phyloP scores from a whole-genome alignment of 2,329 filamentous ascomycete species.

The Microdochium bolleyi region DNA sequence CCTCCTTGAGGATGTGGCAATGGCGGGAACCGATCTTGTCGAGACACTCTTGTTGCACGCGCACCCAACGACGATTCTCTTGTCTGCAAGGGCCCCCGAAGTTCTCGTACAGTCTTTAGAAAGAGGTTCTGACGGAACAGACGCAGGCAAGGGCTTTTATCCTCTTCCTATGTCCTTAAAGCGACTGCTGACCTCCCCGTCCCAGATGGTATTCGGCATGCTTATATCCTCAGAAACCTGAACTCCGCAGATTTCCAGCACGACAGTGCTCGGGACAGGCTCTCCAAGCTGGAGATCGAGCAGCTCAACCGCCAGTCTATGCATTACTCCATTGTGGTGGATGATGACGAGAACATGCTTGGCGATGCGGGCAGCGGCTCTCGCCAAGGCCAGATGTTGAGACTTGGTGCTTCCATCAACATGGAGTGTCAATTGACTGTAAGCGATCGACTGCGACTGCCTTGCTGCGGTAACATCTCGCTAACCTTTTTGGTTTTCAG shows the following conservation, averaged over 20 bases:
- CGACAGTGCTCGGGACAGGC: constrained; percentile 56
- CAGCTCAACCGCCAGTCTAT: constrained; percentile 42
- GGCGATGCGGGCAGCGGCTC: constrained; percentile 37
- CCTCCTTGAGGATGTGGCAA: constrained; percentile 68
- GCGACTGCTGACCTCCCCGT: constrained; percentile 6
- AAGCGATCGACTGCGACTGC: constrained; percentile 10
- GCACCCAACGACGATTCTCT: constrained; percentile 47
- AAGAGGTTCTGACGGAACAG: constrained; percentile 20
- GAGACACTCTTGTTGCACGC: constrained; percentile 49
- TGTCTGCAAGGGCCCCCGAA: constrained; percentile 38
- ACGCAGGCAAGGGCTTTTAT: constrained; percentile 16
- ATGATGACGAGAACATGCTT: constrained; percentile 24
- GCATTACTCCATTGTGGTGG: constrained; percentile 51
- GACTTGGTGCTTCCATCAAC: constrained; percentile 63
- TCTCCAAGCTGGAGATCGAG: constrained; percentile 50
- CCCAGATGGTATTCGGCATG: constrained; percentile 26
- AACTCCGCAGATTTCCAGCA: constrained; percentile 67
- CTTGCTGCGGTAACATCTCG: neutral
- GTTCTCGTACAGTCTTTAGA: constrained; percentile 26
- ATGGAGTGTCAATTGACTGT: constrained; percentile 67
- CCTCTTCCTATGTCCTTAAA: neutral
- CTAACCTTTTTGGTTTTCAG: constrained; percentile 24
- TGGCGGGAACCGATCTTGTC: constrained; percentile 61
- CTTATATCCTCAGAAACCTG: constrained; percentile 54
- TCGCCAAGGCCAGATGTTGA: constrained; percentile 56